Evolutionary conservation across 768 basidiomycete genomes (phyloP).

Genomic region (Xerocomus spinulosus): DNA sequence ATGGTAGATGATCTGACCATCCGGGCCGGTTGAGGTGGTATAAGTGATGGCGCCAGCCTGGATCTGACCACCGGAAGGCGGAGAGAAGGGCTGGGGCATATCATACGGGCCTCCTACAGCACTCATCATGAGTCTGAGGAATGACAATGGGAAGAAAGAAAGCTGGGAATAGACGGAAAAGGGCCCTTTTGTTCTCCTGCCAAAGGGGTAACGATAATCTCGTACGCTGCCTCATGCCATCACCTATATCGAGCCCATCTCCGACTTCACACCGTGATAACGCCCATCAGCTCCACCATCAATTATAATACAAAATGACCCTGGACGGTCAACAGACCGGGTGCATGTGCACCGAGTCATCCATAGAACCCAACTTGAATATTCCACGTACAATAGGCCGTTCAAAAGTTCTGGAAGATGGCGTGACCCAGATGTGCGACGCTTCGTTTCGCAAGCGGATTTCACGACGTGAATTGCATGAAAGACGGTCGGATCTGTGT

Average conservation of each 20-base stretch:
- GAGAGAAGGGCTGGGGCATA: conserved; percentile 29
- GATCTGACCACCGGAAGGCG: conserved; percentile 40
- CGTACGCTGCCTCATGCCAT: conserved; percentile 26
- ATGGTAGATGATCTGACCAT: conserved; percentile 65
- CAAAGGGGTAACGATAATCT: conserved; percentile 11
- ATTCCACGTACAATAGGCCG: no score
- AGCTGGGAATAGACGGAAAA: background rate
- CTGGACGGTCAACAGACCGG: no score
- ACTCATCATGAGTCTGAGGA: conserved; percentile 17
- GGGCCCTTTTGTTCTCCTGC: conserved; percentile 21
- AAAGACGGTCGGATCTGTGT: no score
- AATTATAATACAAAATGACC: background rate
- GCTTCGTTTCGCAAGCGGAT: no score
- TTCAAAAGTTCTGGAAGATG: no score
- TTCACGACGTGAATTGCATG: no score
- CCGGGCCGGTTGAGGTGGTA: conserved; percentile 56
- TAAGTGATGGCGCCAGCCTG: conserved; percentile 69
- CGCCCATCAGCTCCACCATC: background rate
- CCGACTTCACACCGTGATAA: conserved; percentile 18
- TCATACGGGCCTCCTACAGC: conserved; percentile 19
- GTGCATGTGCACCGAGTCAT: no score
- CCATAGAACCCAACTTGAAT: no score
- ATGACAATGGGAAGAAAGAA: conserved; percentile 14
- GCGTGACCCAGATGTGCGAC: no score
- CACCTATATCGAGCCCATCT: conserved; percentile 31